These are phyloP conservation scores for Xerocomus cyaneibrunnescens DNA, from an alignment of 1,284 basidiomycete species.

Conservation along the genomic window DNA sequence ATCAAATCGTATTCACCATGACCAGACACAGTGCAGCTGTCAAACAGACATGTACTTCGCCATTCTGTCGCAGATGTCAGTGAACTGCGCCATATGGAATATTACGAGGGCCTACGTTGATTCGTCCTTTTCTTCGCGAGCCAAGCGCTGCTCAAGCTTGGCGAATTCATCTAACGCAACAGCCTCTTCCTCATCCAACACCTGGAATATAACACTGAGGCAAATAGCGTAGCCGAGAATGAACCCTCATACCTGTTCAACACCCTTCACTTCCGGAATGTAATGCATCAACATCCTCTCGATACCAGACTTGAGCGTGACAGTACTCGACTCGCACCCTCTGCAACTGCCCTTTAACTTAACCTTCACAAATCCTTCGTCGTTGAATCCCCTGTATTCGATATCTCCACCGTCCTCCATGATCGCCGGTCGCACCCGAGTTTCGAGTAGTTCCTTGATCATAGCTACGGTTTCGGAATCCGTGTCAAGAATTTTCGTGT, in stretches of 20 bases:
- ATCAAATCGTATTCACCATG: neutral
- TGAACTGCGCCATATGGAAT: conserved; percentile 10
- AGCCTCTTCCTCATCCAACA: conserved; percentile 88
- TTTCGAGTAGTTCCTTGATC: conserved; percentile 98
- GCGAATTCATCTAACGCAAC: conserved; percentile 89
- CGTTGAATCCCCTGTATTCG: conserved; percentile 76
- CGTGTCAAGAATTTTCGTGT: conserved; percentile 93
- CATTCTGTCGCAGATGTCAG: conserved; percentile 48
- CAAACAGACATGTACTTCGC: conserved; percentile 71
- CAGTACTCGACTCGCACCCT: conserved; percentile 90
- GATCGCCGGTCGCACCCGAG: conserved; percentile 92
- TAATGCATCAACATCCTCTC: conserved; percentile 99
- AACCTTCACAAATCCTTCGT: conserved; percentile 73
- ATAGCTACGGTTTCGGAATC: conserved; percentile 98
- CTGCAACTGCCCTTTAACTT: conserved; percentile 96
- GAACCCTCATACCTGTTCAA: conserved; percentile 77
- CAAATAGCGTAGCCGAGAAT: neutral
- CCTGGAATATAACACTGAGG: conserved; percentile 45
- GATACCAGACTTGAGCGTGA: conserved; percentile 94
- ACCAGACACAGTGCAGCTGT: conserved; percentile 3
- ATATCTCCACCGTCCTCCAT: conserved; percentile 95
- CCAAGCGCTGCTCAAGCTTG: conserved; percentile 84
- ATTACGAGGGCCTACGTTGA: conserved; percentile 32
- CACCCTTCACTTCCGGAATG: conserved; percentile 96
- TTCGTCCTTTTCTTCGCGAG: conserved; percentile 39